Evolutionary conservation across 768 basidiomycete genomes (phyloP).

Genomic region (Psilocybe subaeruginosa): DNA sequence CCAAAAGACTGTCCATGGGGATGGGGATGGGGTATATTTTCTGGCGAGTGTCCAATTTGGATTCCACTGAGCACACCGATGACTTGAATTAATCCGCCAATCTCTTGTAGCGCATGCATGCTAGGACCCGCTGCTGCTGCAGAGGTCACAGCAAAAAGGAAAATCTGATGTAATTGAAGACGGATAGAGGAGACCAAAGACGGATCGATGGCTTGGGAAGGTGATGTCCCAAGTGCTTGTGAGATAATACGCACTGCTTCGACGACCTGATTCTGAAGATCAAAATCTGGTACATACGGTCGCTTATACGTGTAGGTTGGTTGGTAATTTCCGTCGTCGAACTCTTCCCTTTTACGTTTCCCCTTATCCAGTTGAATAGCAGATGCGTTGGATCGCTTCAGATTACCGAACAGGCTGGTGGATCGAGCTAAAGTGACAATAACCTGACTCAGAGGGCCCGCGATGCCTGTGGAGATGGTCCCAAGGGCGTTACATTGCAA

Average conservation of each 20-base stretch:
- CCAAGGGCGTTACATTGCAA: conserved; percentile 49
- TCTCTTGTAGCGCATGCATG: conserved; percentile 68
- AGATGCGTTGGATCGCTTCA: conserved; percentile 66
- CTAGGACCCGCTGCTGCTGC: conserved; percentile 54
- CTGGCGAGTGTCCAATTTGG: conserved; percentile 57
- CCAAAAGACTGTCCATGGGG: conserved; percentile 33
- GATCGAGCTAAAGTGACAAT: conserved; percentile 71
- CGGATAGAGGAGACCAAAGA: conserved; percentile 71
- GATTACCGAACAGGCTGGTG: conserved; percentile 63
- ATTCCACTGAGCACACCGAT: conserved; percentile 80
- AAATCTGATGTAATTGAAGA: conserved; percentile 73
- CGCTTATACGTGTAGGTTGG: conserved; percentile 43
- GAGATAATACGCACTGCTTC: conserved; percentile 64
- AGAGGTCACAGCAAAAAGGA: conserved; percentile 78
- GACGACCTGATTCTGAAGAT: conserved; percentile 57
- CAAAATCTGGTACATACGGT: conserved; percentile 43
- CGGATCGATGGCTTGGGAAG: conserved; percentile 52
- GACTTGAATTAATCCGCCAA: conserved; percentile 81
- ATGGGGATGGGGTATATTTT: conserved; percentile 34
- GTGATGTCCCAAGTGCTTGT: conserved; percentile 45
- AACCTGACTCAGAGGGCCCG: conserved; percentile 59
- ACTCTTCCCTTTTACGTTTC: conserved; percentile 75
- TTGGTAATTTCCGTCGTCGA: conserved; percentile 38
- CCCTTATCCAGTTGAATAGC: conserved; percentile 67
- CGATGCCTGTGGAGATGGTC: conserved; percentile 52